Conservation (phyloP, 2,329 filamentous ascomycete species). For the Coniosporium tulheliwenetii region DNA sequence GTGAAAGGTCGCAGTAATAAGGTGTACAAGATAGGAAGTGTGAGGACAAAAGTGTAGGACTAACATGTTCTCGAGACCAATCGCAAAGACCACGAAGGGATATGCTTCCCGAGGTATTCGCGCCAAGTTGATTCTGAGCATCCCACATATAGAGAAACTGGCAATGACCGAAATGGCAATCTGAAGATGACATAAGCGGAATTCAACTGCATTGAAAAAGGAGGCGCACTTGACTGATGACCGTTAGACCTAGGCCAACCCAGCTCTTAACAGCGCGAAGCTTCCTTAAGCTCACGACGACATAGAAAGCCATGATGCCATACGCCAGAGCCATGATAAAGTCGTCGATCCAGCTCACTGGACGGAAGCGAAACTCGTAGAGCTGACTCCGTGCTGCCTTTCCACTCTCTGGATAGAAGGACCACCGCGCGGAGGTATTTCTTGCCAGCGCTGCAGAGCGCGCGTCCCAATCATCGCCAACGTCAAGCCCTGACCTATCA, state of each 20-base stretch:
- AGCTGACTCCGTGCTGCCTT: conserved; percentile 40
- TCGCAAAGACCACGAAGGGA: conserved; percentile 59
- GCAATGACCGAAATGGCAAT: conserved; percentile 59
- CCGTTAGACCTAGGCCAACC: conserved; percentile 54
- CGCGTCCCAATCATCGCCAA: conserved; percentile 50
- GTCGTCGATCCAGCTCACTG: conserved; percentile 52
- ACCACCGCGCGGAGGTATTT: conserved; percentile 40
- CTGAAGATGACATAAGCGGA: conserved; percentile 9
- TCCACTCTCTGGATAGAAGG: conserved; percentile 47
- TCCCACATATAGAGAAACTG: conserved; percentile 64
- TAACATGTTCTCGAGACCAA: conserved; percentile 61
- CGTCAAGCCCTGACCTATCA: conserved; percentile 47
- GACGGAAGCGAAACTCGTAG: conserved; percentile 66
- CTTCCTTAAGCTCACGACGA: conserved; percentile 50
- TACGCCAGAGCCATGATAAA: conserved; percentile 51
- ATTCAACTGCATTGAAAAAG: neutral
- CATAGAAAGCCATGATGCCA: conserved; percentile 45
- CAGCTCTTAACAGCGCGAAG: conserved; percentile 62
- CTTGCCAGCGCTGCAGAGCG: conserved; percentile 38
- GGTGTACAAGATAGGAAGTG: neutral
- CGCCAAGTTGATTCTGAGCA: conserved; percentile 60
- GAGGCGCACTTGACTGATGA: conserved; percentile 41
- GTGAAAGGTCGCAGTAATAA: too few relatives aligned
- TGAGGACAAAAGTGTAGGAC: conserved; percentile 1
- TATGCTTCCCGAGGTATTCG: conserved; percentile 61